Percentiles rank a stretch among this genome's conserved stretches.
These are phyloP conservation scores for Macrophomina tecta DNA, from an alignment of 2,329 filamentous ascomycete genomes.

Conservation along the genomic window DNA sequence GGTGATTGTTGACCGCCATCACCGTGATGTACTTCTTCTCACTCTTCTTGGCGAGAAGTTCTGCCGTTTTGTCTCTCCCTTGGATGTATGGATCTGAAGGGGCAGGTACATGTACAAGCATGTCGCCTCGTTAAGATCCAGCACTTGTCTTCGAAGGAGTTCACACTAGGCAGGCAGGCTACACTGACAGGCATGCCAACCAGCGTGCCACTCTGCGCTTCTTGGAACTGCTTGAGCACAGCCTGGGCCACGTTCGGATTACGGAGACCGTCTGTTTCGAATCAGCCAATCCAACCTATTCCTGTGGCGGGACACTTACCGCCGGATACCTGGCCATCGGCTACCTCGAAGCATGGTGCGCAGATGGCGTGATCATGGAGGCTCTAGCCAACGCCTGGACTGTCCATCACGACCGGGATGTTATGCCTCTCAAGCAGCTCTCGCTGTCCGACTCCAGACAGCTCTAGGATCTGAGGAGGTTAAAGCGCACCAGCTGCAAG, in stretches of 20 bases:
- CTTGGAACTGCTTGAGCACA: conserved; percentile 34
- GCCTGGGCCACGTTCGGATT: conserved; percentile 33
- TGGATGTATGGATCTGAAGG: conserved; percentile 28
- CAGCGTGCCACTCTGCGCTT: conserved; percentile 35
- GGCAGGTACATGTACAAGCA: conserved; percentile 29
- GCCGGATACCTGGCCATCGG: conserved; percentile 34
- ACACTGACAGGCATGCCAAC: conserved; percentile 35
- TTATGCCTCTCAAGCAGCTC: conserved; percentile 14
- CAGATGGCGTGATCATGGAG: conserved; percentile 30
- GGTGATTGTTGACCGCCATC: conserved; percentile 37
- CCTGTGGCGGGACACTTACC: conserved; percentile 15
- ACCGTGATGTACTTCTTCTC: conserved; percentile 38
- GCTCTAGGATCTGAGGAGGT: conserved; percentile 41
- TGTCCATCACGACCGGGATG: conserved; percentile 30
- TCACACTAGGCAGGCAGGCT: conserved; percentile 36
- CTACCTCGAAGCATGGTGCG: conserved; percentile 11
- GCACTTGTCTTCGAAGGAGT: conserved; percentile 23
- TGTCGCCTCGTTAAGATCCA: conserved; percentile 8
- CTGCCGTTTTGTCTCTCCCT: conserved; percentile 28
- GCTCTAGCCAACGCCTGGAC: conserved; percentile 31
- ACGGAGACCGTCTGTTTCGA: conserved; percentile 31
- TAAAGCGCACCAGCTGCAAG: conserved; percentile 38
- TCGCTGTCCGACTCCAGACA: conserved; percentile 40
- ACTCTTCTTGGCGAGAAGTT: conserved; percentile 30
- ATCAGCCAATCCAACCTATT: neutral